Evolutionary conservation across 306 rosid species (phyloP).

Genomic region (Sindora glabra): DNA sequence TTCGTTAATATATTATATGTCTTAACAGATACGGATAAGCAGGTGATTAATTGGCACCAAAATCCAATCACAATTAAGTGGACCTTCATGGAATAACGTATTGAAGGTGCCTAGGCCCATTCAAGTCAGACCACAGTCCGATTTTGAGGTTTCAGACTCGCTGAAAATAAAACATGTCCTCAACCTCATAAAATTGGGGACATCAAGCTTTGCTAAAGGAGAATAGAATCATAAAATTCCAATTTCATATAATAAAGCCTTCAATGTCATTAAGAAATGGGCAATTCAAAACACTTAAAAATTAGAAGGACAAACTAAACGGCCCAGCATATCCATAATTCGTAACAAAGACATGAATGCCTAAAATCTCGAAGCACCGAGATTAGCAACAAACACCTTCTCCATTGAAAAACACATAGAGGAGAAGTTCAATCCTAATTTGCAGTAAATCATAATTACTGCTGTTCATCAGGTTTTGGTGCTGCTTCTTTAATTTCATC

Average conservation of each 20-base stretch:
- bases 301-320: conserved; percentile 60
- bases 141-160: no score
- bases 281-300: conserved; percentile 48
- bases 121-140: no score
- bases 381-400: conserved; percentile 52
- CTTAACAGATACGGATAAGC: no score
- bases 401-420: conserved; percentile 66
- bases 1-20: no score
- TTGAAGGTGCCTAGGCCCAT: no score
- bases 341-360: conserved; percentile 57
- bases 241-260: conserved; percentile 38
- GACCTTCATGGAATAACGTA: no score
- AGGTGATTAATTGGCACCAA: no score
- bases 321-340: conserved; percentile 47
- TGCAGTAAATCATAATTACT: conserved; percentile 33
- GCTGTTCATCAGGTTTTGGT: conserved; percentile 60
- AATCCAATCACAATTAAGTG: no score
- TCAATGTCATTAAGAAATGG: conserved; percentile 37
- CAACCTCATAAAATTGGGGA: not conserved
- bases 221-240: conserved; percentile 33
- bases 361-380: conserved; percentile 43
- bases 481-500: conserved; percentile 96
- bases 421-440: conserved; percentile 65
- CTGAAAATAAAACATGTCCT: no score
- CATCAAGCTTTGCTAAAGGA: not conserved